phyloP scores from a whole-genome alignment of 2,329 filamentous ascomycete species.

The Bipolaris zeicola region DNA sequence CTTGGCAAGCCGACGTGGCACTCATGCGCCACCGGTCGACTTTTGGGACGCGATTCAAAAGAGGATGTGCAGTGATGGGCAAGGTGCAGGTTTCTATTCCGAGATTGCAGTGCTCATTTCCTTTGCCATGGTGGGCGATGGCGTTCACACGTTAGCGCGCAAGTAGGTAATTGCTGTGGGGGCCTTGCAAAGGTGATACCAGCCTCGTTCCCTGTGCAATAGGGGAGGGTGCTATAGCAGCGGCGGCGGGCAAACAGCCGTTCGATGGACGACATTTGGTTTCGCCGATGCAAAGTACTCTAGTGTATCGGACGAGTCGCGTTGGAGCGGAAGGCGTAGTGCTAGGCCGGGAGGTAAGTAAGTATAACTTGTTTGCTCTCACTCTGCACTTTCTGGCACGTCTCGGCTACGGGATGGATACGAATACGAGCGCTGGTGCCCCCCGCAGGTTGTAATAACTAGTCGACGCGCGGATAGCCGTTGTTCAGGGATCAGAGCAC shows the following conservation, averaged over 20 bases:
- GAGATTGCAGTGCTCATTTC: slow-evolving; percentile 14
- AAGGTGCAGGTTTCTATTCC: slow-evolving; percentile 19
- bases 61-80: slow-evolving; percentile 12
- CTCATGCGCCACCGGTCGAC: slow-evolving; percentile 3
- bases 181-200: background rate
- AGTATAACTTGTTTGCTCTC: background rate
- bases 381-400: background rate
- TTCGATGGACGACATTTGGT: background rate
- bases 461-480: slow-evolving; percentile 4
- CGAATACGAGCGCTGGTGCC: slow-evolving; percentile 6
- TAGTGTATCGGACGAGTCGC: too few relatives aligned
- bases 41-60: background rate
- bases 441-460: background rate
- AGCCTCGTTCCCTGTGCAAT: slow-evolving; percentile 3
- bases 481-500: background rate
- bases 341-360: background rate
- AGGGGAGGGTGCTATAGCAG: background rate
- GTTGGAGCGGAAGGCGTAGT: background rate
- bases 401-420: background rate
- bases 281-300: background rate
- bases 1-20: slow-evolving; percentile 11
- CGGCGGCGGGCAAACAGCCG: slow-evolving; percentile 1
- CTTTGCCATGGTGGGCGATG: slow-evolving; percentile 10
- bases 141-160: slow-evolving; percentile 5
- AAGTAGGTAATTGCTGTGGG: slow-evolving; percentile 2